phyloP scores from a whole-genome alignment of 2,329 filamentous ascomycete genomes.

The Teratosphaeria pseudoeucalypti region DNA sequence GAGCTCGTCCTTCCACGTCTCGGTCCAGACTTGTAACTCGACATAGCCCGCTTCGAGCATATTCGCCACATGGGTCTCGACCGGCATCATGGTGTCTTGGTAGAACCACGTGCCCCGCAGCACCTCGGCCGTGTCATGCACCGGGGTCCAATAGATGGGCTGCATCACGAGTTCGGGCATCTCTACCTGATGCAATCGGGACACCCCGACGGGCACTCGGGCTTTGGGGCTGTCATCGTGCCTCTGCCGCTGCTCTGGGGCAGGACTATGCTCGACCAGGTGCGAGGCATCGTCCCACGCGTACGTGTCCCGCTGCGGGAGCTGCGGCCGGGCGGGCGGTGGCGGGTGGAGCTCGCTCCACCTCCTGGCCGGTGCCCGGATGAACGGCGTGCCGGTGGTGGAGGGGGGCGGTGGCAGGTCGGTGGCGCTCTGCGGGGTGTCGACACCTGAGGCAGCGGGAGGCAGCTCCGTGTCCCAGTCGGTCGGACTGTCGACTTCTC shows the following conservation, averaged over 20 bases:
- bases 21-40: constrained; percentile 76
- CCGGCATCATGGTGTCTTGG: constrained; percentile 82
- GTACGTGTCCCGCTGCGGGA: constrained; percentile 37
- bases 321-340: constrained; percentile 22
- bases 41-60: constrained; percentile 85
- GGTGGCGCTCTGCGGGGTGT: constrained; percentile 1
- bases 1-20: constrained; percentile 87
- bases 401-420: constrained; percentile 9
- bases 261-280: constrained; percentile 19
- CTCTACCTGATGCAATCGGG: constrained; percentile 79
- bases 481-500: constrained; percentile 13
- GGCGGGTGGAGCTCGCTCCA: constrained; percentile 8
- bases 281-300: constrained; percentile 35
- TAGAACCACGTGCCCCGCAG: constrained; percentile 94
- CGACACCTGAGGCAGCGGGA: constrained; percentile 1
- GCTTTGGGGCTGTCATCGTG: constrained; percentile 27
- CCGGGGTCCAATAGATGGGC: constrained; percentile 93
- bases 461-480: constrained; percentile 6
- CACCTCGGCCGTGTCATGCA: constrained; percentile 78
- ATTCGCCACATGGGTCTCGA: constrained; percentile 78
- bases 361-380: constrained; percentile 36
- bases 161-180: constrained; percentile 75
- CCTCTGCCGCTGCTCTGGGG: constrained; percentile 16
- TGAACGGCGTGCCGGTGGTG: constrained; percentile 42
- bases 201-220: constrained; percentile 75